Conservation (phyloP, 257 asterid genomes). For the Forsythia suspensa region DNA sequence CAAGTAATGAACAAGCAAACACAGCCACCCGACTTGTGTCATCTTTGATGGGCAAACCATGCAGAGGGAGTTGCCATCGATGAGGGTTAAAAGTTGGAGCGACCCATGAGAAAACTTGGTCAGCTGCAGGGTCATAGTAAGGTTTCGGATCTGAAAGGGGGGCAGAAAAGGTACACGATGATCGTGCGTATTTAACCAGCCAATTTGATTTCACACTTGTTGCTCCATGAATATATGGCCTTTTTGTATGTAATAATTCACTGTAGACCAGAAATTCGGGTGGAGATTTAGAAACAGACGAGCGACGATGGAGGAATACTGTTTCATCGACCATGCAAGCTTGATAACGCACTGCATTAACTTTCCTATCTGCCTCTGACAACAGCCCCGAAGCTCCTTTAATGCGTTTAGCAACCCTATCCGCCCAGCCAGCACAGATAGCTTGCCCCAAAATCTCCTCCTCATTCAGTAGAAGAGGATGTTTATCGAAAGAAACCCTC, state of each 20-base stretch:
- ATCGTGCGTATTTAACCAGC: conserved; percentile 67
- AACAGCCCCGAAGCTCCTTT: conserved; percentile 39
- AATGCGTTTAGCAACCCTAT: conserved; percentile 74
- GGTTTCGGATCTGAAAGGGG: conserved; percentile 78
- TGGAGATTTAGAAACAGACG: conserved; percentile 61
- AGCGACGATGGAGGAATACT: conserved; percentile 71
- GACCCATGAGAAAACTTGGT: conserved; percentile 66
- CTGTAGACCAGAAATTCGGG: conserved; percentile 83
- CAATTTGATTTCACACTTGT: conserved; percentile 65
- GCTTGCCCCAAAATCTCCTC: conserved; percentile 88
- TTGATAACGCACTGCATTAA: conserved; percentile 61
- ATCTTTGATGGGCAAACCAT: conserved; percentile 56
- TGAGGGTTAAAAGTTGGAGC: conserved; percentile 77
- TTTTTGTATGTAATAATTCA: conserved; percentile 62
- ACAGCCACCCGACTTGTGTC: conserved; percentile 44
- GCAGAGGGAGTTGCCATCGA: conserved; percentile 71
- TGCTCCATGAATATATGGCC: conserved; percentile 89
- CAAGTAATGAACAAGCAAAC: conserved; percentile 64
- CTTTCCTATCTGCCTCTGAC: conserved; percentile 55
- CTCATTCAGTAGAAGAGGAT: conserved; percentile 65
- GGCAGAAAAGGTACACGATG: conserved; percentile 72
- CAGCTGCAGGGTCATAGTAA: conserved; percentile 51
- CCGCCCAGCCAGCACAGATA: conserved; percentile 92
- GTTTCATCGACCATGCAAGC: conserved; percentile 72
- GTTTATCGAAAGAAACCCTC: conserved; percentile 52